phyloP scores from a whole-genome alignment of 2,329 filamentous ascomycete genomes.

The Phialemoniopsis sp. region DNA sequence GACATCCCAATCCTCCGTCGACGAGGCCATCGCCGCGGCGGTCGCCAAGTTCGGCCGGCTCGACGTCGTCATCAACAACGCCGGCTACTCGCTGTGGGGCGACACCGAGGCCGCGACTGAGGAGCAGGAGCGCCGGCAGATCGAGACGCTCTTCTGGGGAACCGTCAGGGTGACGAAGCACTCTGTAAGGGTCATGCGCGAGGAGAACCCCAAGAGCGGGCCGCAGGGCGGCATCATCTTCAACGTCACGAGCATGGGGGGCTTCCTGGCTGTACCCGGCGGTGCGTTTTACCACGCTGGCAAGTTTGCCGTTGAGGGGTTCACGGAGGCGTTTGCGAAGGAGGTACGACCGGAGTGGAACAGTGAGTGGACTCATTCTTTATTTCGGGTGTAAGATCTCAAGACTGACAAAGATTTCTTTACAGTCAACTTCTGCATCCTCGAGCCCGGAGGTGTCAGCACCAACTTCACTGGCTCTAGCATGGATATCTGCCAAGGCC shows the following conservation, averaged over 20 bases:
- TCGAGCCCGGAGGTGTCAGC: slow-evolving; percentile 36
- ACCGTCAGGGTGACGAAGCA: slow-evolving; percentile 15
- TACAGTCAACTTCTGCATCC: slow-evolving; percentile 31
- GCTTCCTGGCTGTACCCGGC: slow-evolving; percentile 26
- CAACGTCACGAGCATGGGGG: slow-evolving; percentile 51
- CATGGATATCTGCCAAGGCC: slow-evolving; percentile 24
- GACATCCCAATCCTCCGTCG: slow-evolving; percentile 37
- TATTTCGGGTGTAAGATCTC: slow-evolving; percentile 2
- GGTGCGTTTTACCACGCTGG: slow-evolving; percentile 31
- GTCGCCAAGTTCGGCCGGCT: slow-evolving; percentile 21
- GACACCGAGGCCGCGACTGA: slow-evolving; percentile 16
- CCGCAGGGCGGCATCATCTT: slow-evolving; percentile 45
- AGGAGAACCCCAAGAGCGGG: slow-evolving; percentile 13
- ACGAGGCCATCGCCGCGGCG: slow-evolving; percentile 21
- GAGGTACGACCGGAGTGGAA: slow-evolving; percentile 38
- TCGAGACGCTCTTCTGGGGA: slow-evolving; percentile 25
- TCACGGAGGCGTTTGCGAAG: slow-evolving; percentile 37
- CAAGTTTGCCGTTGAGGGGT: slow-evolving; percentile 43
- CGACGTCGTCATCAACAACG: slow-evolving; percentile 26
- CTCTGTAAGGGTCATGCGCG: slow-evolving; percentile 21
- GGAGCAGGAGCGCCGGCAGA: slow-evolving; percentile 13
- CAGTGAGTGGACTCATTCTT: slow-evolving; percentile 20
- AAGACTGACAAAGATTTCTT: background rate
- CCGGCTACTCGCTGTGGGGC: slow-evolving; percentile 36
- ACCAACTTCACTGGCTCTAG: slow-evolving; percentile 25